Base-by-base conservation (phyloP, 495 filamentous ascomycete genomes). In the Aspergillus panamensis region DNA sequence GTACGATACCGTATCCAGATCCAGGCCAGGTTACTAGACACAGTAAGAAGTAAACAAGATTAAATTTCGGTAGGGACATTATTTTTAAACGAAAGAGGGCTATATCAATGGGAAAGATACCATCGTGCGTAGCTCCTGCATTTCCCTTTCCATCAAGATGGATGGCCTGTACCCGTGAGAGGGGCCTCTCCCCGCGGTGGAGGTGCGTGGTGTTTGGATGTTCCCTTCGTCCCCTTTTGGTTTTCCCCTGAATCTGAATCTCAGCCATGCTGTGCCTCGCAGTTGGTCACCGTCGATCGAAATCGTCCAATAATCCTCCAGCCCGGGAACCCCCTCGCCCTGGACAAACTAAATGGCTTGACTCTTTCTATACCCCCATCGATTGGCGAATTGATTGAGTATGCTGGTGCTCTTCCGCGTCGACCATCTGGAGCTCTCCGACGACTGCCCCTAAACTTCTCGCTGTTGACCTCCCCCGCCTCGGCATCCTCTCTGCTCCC, bases 361-460 rank as follows among this genome's bases (percentile, higher is more conserved):
- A 25, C 10, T 20, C 12, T 14, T 8, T 44, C 20, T 17, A 49
- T 12, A 1, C 50, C 29, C 12, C 16, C 31, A 19, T 43, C 43
- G 20, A 44, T 54, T 50, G 44, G 25, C 44, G 17, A 33, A 60
- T 60, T 60, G 51, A 29, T 32, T 30, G 49, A 53, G 53, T 40
- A 61, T 61, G 50, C 50, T 53, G 51, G 44, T 42, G 25, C 21
- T 54, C 14, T 51, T 55, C 33, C 47, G 21, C 33, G 45, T 25
- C 51, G 45, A 51, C 25, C 44, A 9, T 32, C 51, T 55, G 33
- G 51, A 60, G 51, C 51, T 60, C 25, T 25, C 25, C 25, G 25
- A 25, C 35, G 42, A 16, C 47, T 47, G 30, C 55, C 47, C 31
- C 17, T 55, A 44, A 48, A 51, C 25, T 45, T 12, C 56, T 42